Percentiles rank a stretch among this genome's conserved stretches.
These are phyloP conservation scores for Cucumis cinereus DNA, from an alignment of 306 rosid genomes.

Conservation along the genomic window DNA sequence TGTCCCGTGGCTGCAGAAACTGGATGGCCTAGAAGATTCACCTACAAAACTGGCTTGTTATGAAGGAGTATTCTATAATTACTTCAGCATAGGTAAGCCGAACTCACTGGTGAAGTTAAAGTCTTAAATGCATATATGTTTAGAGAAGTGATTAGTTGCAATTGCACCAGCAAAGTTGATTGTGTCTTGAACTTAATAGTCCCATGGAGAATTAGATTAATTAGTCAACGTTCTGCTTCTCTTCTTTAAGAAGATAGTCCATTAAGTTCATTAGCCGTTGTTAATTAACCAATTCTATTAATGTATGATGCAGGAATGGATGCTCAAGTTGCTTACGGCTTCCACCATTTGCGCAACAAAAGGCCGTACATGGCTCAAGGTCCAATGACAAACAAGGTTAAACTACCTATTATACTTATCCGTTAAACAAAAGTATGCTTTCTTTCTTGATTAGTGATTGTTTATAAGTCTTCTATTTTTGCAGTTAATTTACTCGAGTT, in stretches of 20 bases:
- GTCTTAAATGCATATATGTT: neutral
- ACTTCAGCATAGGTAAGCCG: conserved; percentile 79
- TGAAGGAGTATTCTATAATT: conserved; percentile 89
- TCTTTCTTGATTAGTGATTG: neutral
- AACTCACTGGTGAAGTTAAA: neutral
- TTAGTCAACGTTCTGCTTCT: neutral
- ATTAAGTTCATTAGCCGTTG: neutral
- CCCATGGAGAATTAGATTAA: neutral
- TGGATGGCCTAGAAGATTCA: conserved; percentile 46
- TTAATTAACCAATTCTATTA: neutral
- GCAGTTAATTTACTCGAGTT: conserved; percentile 77
- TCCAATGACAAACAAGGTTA: conserved; percentile 83
- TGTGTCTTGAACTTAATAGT: neutral
- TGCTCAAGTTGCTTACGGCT: conserved; percentile 93
- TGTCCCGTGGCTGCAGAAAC: conserved; percentile 38
- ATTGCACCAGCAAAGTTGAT: neutral
- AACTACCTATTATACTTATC: neutral
- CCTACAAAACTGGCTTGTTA: conserved; percentile 51
- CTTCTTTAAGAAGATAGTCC: neutral
- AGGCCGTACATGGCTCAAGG: conserved; percentile 85
- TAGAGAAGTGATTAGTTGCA: neutral
- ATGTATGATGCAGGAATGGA: conserved; percentile 72
- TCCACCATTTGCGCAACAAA: conserved; percentile 84
- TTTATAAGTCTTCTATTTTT: neutral
- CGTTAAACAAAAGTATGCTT: neutral